These are phyloP conservation scores for Phytophthora agathidicida DNA, from an alignment of 352 stramenopile genomes.

Conservation along the genomic window DNA sequence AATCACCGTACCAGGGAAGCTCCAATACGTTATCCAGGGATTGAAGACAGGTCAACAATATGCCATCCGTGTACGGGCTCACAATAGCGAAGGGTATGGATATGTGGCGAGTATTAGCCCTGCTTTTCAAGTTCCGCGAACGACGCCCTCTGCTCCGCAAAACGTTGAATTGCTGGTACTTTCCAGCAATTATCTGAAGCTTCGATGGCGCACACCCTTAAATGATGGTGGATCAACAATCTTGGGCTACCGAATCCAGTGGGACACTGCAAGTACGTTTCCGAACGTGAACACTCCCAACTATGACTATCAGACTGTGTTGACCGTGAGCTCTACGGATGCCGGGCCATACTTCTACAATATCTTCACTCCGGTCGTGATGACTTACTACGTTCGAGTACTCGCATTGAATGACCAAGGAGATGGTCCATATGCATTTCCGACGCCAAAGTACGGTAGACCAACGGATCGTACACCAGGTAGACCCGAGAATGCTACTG, in stretches of 20 bases:
- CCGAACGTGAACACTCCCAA: conserved; percentile 71
- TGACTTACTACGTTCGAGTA: conserved; percentile 90
- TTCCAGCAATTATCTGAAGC: conserved; percentile 77
- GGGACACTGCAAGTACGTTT: conserved; percentile 85
- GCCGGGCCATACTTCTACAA: conserved; percentile 90
- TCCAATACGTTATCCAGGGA: conserved; percentile 45
- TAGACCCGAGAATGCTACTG: conserved; percentile 53
- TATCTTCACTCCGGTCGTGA: conserved; percentile 70
- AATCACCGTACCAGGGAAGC: conserved; percentile 33
- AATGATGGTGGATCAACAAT: conserved; percentile 79
- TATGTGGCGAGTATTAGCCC: conserved; percentile 51
- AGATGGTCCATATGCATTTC: conserved; percentile 47
- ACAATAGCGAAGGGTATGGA: conserved; percentile 69
- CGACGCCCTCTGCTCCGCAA: conserved; percentile 40
- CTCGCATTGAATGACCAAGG: conserved; percentile 93
- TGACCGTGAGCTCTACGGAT: conserved; percentile 47
- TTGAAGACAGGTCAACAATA: conserved; percentile 73
- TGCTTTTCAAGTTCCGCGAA: conserved; percentile 62
- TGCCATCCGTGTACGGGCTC: conserved; percentile 65
- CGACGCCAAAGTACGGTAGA: conserved; percentile 56
- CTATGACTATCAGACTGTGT: conserved; percentile 60
- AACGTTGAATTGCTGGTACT: conserved; percentile 58
- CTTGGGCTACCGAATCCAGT: conserved; percentile 92
- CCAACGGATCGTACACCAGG: conserved; percentile 82
- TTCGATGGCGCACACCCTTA: conserved; percentile 72